Conservation (phyloP, 2,329 filamentous ascomycete species). For the Ilyonectria sp. region DNA sequence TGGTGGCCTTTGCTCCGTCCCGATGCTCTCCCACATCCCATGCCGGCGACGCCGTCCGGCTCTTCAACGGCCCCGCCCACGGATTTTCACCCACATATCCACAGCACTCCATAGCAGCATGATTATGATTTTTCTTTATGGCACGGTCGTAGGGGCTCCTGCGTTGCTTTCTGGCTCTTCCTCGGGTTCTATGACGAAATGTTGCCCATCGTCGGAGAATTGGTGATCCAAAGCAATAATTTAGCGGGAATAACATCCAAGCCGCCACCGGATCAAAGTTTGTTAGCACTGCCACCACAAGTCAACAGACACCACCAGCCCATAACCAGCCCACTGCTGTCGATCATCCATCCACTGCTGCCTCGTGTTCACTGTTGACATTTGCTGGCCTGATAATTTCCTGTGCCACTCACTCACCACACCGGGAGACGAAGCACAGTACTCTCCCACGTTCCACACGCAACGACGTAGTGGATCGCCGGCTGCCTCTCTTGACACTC, state of each 20-base stretch:
- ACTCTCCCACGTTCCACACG: neutral
- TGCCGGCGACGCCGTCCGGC: constrained; percentile 25
- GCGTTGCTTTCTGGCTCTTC: neutral
- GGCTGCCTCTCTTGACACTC: constrained; percentile 13
- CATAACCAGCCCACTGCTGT: constrained; percentile 6
- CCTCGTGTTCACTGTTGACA: constrained; percentile 10
- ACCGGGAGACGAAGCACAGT: neutral
- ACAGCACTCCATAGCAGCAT: constrained; percentile 21
- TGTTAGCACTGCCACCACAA: constrained; percentile 31
- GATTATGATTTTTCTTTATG: constrained; percentile 7
- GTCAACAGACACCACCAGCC: constrained; percentile 8
- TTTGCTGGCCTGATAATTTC: neutral
- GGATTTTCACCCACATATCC: constrained; percentile 16
- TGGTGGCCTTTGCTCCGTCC: constrained; percentile 9
- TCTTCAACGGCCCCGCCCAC: constrained; percentile 19
- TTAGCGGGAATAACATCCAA: constrained; percentile 17
- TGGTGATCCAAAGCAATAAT: constrained; percentile 7
- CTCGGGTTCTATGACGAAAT: constrained; percentile 3
- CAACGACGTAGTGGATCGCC: neutral
- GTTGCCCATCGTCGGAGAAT: neutral
- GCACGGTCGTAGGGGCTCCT: constrained; percentile 8
- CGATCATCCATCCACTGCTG: constrained; percentile 1
- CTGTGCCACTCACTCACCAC: neutral
- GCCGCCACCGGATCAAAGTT: constrained; percentile 17
- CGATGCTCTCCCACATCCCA: constrained; percentile 28